Evolutionary conservation across 2,329 filamentous ascomycete genomes (phyloP).

Genomic region (Phialophora expanda): DNA sequence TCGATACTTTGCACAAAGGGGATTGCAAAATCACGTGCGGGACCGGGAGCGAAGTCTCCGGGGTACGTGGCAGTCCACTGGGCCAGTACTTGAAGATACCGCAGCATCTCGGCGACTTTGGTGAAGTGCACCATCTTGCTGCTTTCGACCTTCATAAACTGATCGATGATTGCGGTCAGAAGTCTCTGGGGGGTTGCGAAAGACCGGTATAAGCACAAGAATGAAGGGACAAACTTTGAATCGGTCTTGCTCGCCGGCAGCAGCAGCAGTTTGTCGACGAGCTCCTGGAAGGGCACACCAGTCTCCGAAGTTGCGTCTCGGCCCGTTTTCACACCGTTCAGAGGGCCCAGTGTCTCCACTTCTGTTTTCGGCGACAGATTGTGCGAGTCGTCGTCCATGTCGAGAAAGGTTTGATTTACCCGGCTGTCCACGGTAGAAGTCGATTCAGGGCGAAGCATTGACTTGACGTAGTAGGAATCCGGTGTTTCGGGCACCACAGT

Average conservation of each 20-base stretch:
- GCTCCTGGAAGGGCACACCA: conserved; percentile 62
- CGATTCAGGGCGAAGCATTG: conserved; percentile 36
- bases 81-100: conserved; percentile 81
- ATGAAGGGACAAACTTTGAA: conserved; percentile 83
- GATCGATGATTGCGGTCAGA: conserved; percentile 69
- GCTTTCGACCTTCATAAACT: conserved; percentile 74
- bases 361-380: conserved; percentile 28
- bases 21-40: conserved; percentile 72
- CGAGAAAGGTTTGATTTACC: conserved; percentile 39
- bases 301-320: conserved; percentile 45
- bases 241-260: conserved; percentile 86
- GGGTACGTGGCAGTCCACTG: conserved; percentile 91
- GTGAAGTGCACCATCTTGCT: conserved; percentile 74
- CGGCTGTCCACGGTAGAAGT: conserved; percentile 34
- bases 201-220: conserved; percentile 90
- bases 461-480: conserved; percentile 37
- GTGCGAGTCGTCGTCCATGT: conserved; percentile 40
- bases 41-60: conserved; percentile 84
- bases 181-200: conserved; percentile 83
- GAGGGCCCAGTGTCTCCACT: conserved; percentile 15
- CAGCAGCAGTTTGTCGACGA: conserved; percentile 84
- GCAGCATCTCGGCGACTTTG: conserved; percentile 79
- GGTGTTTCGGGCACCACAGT: conserved; percentile 36
- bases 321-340: conserved; percentile 30
- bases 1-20: conserved; percentile 78